Evolutionary conservation across 768 basidiomycete species (phyloP), one percentile per base, ranked within the genome.

Genomic region (Exsudoporus frostii): DNA sequence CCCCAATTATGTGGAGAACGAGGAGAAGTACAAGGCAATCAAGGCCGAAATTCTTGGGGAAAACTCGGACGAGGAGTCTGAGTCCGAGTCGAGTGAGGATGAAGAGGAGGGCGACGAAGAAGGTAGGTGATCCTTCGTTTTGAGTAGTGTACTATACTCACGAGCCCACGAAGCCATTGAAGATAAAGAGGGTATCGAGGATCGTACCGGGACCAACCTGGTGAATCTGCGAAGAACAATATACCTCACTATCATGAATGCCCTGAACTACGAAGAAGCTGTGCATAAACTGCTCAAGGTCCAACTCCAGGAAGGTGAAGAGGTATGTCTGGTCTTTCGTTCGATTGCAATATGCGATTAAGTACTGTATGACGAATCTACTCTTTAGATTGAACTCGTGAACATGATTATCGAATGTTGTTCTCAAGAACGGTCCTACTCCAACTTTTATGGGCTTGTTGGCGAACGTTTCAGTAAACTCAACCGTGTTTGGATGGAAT

Each of bases 401-500:
- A 98, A 98, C 78, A 99, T 99, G 97, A 83, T 99, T 57, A 90
- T 99, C 71, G 96, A 98, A 65, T 99, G 97, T 88, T 98, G 97
- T 70, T 98, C 97, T 2, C 97, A 99, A 76, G 97, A 98, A 70
- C 89, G 97, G 14, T 94, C 96, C 1, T 99, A 98, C 71, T 92
- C 91, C 2, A 90, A 81, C n/a, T 98, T 97, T 78, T 99, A 95
- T 65, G 97, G 97, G 13, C 84, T 98, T 20, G 79, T 97, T 57
- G 93, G 93, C 50, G 97, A 99, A 70, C 89, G 97, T 20, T 94
- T 99, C 75, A 88, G 90, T 75, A 95, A 97, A 73, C 80, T 98
- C 65, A 96, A 97, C 72, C 88, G 92, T 20, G 80, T 92, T 17
- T 99, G 96, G 95, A 90, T 88, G 53, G 92, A 94, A 40, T 80